Conservation (phyloP, 208 protist species). For the Trypanosoma grayi region DNA sequence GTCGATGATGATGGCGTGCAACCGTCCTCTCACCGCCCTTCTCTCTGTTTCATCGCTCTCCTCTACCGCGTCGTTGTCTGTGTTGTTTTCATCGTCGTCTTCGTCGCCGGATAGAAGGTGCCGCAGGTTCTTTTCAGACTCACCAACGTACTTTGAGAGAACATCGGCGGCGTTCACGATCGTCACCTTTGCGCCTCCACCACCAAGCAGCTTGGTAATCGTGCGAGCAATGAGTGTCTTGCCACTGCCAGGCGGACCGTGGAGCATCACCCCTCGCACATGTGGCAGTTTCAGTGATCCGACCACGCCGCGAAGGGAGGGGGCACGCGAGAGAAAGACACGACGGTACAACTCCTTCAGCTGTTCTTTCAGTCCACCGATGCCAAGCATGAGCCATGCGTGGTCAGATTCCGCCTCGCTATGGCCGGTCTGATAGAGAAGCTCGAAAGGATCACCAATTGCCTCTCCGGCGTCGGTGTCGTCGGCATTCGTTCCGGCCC, state of each 20-base stretch:
- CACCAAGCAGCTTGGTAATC: conserved; percentile 97
- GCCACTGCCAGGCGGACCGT: conserved; percentile 99
- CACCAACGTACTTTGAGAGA: conserved; percentile 98
- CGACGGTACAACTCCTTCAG: conserved; percentile 97
- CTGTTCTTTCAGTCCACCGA: conserved; percentile 95
- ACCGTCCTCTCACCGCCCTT: conserved; percentile 52
- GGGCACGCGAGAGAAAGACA: conserved; percentile 97
- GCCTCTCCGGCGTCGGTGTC: neutral
- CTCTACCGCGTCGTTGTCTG: conserved; percentile 20
- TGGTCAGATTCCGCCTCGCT: conserved; percentile 18
- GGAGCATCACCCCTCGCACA: conserved; percentile 98
- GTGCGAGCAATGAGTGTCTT: conserved; percentile 99
- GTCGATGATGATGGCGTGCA: conserved; percentile 99
- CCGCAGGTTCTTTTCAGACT: conserved; percentile 99
- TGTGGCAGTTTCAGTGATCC: conserved; percentile 93
- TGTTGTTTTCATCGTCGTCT: conserved; percentile 66
- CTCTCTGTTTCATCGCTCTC: conserved; percentile 1
- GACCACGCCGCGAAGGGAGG: conserved; percentile 65
- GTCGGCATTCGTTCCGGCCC: neutral
- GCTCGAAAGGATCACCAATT: conserved; percentile 45
- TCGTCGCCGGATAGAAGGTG: conserved; percentile 97
- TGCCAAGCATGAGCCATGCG: conserved; percentile 80
- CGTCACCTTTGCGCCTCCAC: conserved; percentile 57
- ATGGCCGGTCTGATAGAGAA: conserved; percentile 33
- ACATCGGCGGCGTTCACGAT: conserved; percentile 97